phyloP scores from a whole-genome alignment of 371 early-diverging fungal genomes.

The Dinochytrium kinnereticum region DNA sequence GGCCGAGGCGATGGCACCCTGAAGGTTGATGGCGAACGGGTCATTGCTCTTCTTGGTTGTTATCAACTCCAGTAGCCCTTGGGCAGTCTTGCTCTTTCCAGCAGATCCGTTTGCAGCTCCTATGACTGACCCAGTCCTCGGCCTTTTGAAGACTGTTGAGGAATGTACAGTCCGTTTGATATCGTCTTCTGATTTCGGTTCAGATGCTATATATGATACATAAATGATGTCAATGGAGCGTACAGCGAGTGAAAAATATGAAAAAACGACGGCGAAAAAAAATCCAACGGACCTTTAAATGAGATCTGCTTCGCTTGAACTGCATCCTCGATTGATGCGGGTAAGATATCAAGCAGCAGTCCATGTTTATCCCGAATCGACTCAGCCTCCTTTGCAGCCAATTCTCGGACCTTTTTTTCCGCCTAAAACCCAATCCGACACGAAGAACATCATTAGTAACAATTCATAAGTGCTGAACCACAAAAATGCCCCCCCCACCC shows the following conservation, averaged over 20 bases:
- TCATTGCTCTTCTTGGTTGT: not conserved
- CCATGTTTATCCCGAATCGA: constrained; percentile 64
- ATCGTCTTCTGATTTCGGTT: not conserved
- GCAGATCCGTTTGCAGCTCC: no score
- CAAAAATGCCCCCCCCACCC: no score
- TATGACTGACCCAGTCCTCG: no score
- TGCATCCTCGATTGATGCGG: constrained; percentile 46
- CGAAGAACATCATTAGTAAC: no score
- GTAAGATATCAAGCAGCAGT: constrained; percentile 63
- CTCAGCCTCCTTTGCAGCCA: constrained; percentile 51
- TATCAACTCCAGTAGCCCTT: not conserved
- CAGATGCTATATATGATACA: not conserved
- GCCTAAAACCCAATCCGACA: no score
- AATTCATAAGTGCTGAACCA: no score
- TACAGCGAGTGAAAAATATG: not conserved
- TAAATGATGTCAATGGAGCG: not conserved
- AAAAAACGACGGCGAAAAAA: no score
- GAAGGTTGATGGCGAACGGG: not conserved
- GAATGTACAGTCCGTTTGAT: not conserved
- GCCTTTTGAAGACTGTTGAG: constrained; percentile 6
- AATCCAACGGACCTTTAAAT: constrained; percentile 16
- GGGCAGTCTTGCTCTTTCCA: not conserved
- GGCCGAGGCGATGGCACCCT: no score
- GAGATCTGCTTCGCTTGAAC: constrained; percentile 29
- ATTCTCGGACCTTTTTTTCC: constrained; percentile 65